Evolutionary conservation across 441 rosid species (phyloP), one percentile per base, ranked within the genome.

Genomic region (Arabidopsis hybrid): DNA sequence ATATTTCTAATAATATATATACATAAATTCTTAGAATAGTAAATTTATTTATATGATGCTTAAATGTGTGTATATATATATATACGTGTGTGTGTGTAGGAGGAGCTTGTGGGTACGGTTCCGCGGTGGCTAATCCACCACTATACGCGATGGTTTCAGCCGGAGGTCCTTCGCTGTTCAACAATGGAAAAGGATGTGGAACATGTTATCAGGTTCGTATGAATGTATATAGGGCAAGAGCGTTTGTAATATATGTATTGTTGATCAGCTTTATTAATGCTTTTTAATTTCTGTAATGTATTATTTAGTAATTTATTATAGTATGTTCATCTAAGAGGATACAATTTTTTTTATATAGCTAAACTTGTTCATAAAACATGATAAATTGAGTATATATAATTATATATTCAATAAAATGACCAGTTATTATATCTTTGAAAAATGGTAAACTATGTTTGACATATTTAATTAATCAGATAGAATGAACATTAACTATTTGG

Each of bases 51-150:
- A 17, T 12, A 46, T 40, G 38, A 55, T 68, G 43, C 18, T 35
- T 18, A 21, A 53, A 4, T 29, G 31, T 21, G 26, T 21, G 26
- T 21, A 21, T 21, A 21, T 29, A 2, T 29, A 29, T 29, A 29
- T 29, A 29, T 29, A 29, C 21, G 1, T 21, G 12, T 61, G 17
- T 58, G 1, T 43, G 3, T 17, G 5, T 75, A 85, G 87, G 86
- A 42, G 89, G 89, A 57, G 89, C 84, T 63, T 85, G 87, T 70
- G 89, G 87, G 11, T 85, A 73, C 73, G 83, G 79, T 5, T 8
- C 1, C 0, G 71, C 75, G 6, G 86, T 83, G 42, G 82, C 29
- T 18, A 67, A 40, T 71, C 45, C 78, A 34, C 89, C 87, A 1
- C 66, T 84, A 21, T 38, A 52, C 9, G 43, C 79, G 4, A 73